Conservation (phyloP, 192 early-diverging fungal genomes). For the Gonapodya sp. region DNA sequence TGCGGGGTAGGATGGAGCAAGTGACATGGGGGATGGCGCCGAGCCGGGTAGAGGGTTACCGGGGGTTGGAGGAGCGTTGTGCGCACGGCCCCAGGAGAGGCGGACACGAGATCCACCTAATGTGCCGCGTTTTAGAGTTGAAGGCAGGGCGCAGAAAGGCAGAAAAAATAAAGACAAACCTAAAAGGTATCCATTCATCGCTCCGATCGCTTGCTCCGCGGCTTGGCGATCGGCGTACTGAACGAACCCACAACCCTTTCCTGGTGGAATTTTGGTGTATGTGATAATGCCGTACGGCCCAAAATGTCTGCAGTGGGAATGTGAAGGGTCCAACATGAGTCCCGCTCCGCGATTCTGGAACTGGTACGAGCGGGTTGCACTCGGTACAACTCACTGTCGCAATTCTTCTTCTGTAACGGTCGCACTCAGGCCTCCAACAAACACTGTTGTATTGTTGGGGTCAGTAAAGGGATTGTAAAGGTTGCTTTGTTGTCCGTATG, state of each 20-base stretch:
- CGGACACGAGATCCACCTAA: slow-evolving; percentile 50
- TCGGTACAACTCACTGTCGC: slow-evolving; percentile 23
- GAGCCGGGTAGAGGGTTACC: neutral
- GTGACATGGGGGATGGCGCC: neutral
- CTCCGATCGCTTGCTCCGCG: slow-evolving; percentile 82
- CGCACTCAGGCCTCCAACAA: slow-evolving; percentile 85
- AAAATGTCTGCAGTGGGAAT: slow-evolving; percentile 44
- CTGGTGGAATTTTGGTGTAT: slow-evolving; percentile 88
- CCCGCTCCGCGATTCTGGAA: too few species aligned
- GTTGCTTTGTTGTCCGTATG: neutral
- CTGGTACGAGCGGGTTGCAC: neutral
- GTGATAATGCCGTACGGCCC: slow-evolving; percentile 81
- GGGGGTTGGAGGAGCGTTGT: neutral
- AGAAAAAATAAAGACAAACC: slow-evolving; percentile 26
- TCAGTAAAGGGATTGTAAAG: slow-evolving; percentile 28
- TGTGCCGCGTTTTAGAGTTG: neutral
- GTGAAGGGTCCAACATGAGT: neutral
- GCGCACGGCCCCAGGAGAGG: slow-evolving; percentile 61
- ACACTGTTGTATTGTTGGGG: slow-evolving; percentile 92
- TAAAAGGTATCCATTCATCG: slow-evolving; percentile 81
- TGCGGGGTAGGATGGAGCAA: neutral
- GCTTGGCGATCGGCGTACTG: slow-evolving; percentile 70
- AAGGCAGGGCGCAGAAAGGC: neutral
- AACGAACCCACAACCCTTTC: slow-evolving; percentile 94
- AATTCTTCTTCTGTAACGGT: slow-evolving; percentile 83